Conservation (phyloP, 176 grass and related monocot species). For the Aegilops tauschii region DNA sequence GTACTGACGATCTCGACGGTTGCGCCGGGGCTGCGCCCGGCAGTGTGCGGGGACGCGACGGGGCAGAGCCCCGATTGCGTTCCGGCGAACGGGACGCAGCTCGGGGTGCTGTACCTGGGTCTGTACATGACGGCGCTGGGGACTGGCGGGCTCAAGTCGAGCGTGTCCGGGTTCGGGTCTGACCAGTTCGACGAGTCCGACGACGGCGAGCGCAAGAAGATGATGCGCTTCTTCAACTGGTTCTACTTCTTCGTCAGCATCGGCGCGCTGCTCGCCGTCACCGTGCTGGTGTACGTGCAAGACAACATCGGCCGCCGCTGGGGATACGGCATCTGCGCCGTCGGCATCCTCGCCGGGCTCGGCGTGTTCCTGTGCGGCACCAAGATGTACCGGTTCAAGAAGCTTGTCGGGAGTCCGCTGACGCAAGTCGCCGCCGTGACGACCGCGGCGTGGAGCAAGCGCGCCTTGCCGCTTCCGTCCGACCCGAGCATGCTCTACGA, state of each 20-base stretch:
- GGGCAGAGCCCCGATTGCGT: slow-evolving; percentile 42
- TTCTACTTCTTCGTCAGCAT: slow-evolving; percentile 99
- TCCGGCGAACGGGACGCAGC: slow-evolving; percentile 51
- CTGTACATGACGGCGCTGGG: slow-evolving; percentile 92
- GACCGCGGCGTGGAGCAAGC: slow-evolving; percentile 67
- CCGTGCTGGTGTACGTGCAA: slow-evolving; percentile 87
- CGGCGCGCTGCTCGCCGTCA: slow-evolving; percentile 82
- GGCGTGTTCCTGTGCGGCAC: slow-evolving; percentile 69
- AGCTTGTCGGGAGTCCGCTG: slow-evolving; percentile 84
- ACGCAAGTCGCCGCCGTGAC: slow-evolving; percentile 72
- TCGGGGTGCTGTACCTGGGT: slow-evolving; percentile 77
- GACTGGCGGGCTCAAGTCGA: slow-evolving; percentile 90
- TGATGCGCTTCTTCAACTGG: slow-evolving; percentile 95
- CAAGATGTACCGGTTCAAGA: slow-evolving; percentile 80
- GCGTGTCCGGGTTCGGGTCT: slow-evolving; percentile 87
- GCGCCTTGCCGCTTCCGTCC: slow-evolving; percentile 50
- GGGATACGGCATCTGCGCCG: slow-evolving; percentile 77
- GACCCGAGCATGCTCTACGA: slow-evolving; percentile 62
- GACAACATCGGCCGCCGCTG: slow-evolving; percentile 68
- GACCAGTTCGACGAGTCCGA: slow-evolving; percentile 94
- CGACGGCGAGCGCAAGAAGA: slow-evolving; percentile 56
- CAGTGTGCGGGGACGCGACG: slow-evolving; percentile 34
- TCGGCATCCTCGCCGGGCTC: slow-evolving; percentile 56
- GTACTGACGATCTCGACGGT: slow-evolving; percentile 80
- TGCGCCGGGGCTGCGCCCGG: slow-evolving; percentile 56